Base-by-base conservation (phyloP, 371 early-diverging fungal species). In the Rhizopus delemar region DNA sequence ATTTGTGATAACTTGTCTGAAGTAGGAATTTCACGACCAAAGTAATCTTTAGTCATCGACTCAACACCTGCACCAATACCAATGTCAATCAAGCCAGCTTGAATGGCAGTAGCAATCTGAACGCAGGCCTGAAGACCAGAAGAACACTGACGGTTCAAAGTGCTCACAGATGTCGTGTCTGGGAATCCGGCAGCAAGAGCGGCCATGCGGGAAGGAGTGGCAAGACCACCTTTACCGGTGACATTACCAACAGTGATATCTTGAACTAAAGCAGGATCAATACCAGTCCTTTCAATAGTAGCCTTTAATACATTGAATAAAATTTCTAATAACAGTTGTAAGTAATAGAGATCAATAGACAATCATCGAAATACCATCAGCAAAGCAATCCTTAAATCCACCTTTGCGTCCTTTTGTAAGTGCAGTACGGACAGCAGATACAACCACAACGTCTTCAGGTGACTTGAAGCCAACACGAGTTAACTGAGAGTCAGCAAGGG, bases 21-120 rank as follows among this genome's bases (percentile, higher is more conserved):
- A 84, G 93, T 84, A 68, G 90, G 89, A 15, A 70, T 70, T 35
- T 91, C 81, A 48, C 93, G 93, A 48, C 29, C 38, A 57, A 66
- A 66, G 71, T 93, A 95, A 84, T 92, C 86, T 73, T 86, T 73
- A 62, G 94, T 88, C 99, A 99, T 99, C 74, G 92, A 91, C 75
- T 99, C 99, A 53, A 97, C 95, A 81, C 99, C 99, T 39, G 97
- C 99, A 68, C 91, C 93, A 68, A 99, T 93, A 73, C 99, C 99
- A 60, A 96, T 81, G 63, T 96, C 95, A 67, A 98, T 97, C 80
- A 86, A 78, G 66, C 95, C 97, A 51, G 88, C 70, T 78, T 90
- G 90, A 72, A 99, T 97, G 59, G 93, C 91, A 63, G 87, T 70
- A 46, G 95, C 97, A 52, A 97, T 89, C 73, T 84, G 88, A 57